A percentile compares a stretch with the other conserved stretches of the same genome.
Conservation (phyloP, 2,329 filamentous ascomycete species). For the Elsinoe arachidis region DNA sequence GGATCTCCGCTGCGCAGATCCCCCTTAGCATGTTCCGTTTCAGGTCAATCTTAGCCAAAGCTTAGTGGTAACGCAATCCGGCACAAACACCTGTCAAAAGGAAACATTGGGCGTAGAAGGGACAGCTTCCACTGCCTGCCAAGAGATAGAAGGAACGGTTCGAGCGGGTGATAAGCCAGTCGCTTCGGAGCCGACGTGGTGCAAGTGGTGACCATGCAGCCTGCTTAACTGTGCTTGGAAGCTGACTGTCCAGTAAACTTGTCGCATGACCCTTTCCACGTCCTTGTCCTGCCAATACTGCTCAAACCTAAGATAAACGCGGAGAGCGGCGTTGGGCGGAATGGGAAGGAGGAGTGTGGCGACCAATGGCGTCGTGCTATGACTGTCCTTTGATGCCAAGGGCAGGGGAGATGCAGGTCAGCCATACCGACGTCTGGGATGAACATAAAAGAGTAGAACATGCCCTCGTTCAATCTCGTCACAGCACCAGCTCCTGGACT, state of each 20-base stretch:
- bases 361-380: neutral
- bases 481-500: conserved; percentile 1
- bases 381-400: neutral
- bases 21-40: neutral
- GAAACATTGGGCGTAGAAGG: neutral
- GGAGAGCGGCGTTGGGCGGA: conserved; percentile 2
- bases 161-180: conserved; percentile 1
- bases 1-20: neutral
- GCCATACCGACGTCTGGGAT: neutral
- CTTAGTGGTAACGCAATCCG: neutral
- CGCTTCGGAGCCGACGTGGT: neutral
- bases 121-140: neutral
- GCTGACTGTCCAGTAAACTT: neutral
- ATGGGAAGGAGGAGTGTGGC: neutral
- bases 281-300: neutral
- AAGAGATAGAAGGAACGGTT: neutral
- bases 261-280: neutral
- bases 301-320: neutral
- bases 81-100: neutral
- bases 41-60: neutral
- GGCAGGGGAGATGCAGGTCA: neutral
- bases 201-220: neutral
- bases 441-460: conserved; percentile 1
- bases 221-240: conserved; percentile 8
- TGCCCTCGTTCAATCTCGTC: neutral